These are phyloP conservation scores for Pleurostoma richardsiae DNA, from an alignment of 2,329 filamentous ascomycete species.

Conservation along the genomic window DNA sequence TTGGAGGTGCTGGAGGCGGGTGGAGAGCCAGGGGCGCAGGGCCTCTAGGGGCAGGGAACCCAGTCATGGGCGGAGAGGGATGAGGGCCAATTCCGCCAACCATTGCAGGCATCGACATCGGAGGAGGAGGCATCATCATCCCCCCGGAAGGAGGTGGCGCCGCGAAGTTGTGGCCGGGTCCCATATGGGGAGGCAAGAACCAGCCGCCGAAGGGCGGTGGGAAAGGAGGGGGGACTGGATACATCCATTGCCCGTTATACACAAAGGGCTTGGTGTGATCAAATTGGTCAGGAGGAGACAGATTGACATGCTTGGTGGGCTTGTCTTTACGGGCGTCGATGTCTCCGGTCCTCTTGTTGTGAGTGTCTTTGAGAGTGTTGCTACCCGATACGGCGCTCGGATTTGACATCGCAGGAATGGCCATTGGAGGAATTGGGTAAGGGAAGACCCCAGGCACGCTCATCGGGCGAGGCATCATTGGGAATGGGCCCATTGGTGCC, in stretches of 20 bases:
- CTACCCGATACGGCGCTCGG: no score
- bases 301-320: constrained; percentile 20
- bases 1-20: constrained; percentile 31
- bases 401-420: constrained; percentile 2
- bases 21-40: constrained; percentile 10
- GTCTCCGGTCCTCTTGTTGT: constrained; percentile 22
- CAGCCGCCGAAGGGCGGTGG: background rate
- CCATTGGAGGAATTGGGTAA: constrained; percentile 6
- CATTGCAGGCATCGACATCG: constrained; percentile 13
- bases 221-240: constrained; percentile 10
- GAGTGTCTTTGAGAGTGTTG: constrained; percentile 12
- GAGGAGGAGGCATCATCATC: constrained; percentile 15
- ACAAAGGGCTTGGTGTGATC: constrained; percentile 39
- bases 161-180: constrained; percentile 12
- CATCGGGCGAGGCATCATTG: constrained; percentile 35
- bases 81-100: constrained; percentile 4
- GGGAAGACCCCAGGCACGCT: constrained; percentile 17
- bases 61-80: background rate
- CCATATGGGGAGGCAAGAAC: background rate
- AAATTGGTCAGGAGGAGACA: constrained; percentile 37
- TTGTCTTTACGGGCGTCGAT: constrained; percentile 15
- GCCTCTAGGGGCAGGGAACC: background rate
- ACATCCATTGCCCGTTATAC: constrained; percentile 38
- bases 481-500: constrained; percentile 22
- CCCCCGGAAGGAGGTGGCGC: constrained; percentile 9